Percentiles rank a stretch among this genome's conserved stretches.
phyloP scores from a whole-genome alignment of 164 flowering plant species.

The Macadamia integrifolia region DNA sequence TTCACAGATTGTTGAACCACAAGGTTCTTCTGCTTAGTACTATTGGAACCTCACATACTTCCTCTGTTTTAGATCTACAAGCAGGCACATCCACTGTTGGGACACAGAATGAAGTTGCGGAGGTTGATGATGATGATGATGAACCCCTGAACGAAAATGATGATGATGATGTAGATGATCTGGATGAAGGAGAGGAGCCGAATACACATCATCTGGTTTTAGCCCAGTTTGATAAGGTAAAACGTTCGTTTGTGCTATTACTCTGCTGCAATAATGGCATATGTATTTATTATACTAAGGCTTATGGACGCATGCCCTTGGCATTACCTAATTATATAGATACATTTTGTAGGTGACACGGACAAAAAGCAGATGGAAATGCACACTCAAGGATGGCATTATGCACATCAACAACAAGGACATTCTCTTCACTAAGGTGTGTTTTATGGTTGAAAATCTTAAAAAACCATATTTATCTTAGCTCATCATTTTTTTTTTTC shows the following conservation, averaged over 20 bases:
- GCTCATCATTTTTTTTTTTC: not conserved
- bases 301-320: not conserved
- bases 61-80: constrained; percentile 39
- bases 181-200: constrained; percentile 75
- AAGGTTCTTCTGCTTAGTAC: not conserved
- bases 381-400: constrained; percentile 93
- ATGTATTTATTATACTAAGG: not conserved
- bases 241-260: not conserved
- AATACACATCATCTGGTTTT: constrained; percentile 83
- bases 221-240: constrained; percentile 96
- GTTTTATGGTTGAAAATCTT: not conserved
- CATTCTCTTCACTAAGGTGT: constrained; percentile 90
- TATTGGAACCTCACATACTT: not conserved
- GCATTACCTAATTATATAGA: not conserved
- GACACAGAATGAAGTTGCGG: constrained; percentile 43
- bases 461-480: not conserved
- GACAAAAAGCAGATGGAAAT: constrained; percentile 96
- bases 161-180: constrained; percentile 79
- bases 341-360: constrained; percentile 59
- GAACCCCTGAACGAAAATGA: constrained; percentile 80
- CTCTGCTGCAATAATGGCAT: not conserved
- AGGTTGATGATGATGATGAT: constrained; percentile 38
- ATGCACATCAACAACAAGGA: constrained; percentile 87
- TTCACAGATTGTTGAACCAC: not conserved
- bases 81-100: constrained; percentile 55